These are phyloP conservation scores for Sclerotinia minor DNA, from an alignment of 2,329 filamentous ascomycete genomes.

Conservation along the genomic window DNA sequence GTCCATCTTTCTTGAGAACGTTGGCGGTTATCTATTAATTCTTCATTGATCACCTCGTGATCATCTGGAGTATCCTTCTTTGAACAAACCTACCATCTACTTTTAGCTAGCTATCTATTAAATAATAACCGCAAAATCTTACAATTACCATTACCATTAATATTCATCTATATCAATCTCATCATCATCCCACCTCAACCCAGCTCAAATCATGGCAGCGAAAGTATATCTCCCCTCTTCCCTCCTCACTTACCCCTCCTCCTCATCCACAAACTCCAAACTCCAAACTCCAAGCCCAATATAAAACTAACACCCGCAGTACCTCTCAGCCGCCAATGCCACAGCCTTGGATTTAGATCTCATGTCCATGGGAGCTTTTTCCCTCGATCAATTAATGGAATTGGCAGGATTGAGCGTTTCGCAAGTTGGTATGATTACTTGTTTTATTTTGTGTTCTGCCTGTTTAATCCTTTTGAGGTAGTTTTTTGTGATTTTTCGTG, in stretches of 20 bases:
- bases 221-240: neutral
- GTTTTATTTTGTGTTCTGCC: neutral
- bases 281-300: too few species aligned
- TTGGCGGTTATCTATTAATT: neutral
- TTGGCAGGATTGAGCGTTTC: slow-evolving; percentile 90
- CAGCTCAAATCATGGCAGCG: slow-evolving; percentile 11
- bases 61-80: too few species aligned
- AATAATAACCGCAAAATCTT: neutral
- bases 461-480: neutral
- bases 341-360: slow-evolving; percentile 89
- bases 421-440: slow-evolving; percentile 66
- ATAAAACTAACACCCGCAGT: slow-evolving; percentile 52
- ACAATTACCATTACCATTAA: neutral
- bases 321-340: slow-evolving; percentile 82
- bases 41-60: neutral
- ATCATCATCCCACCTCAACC: neutral
- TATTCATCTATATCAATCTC: neutral
- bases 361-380: slow-evolving; percentile 86
- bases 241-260: neutral
- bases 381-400: slow-evolving; percentile 96
- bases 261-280: too few species aligned
- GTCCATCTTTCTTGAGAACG: too few species aligned
- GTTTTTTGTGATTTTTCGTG: neutral
- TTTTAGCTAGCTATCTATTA: too few species aligned
- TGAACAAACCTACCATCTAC: too few species aligned